Evolutionary conservation across 164 flowering plant genomes (phyloP).

Genomic region (Litsea cubeba): DNA sequence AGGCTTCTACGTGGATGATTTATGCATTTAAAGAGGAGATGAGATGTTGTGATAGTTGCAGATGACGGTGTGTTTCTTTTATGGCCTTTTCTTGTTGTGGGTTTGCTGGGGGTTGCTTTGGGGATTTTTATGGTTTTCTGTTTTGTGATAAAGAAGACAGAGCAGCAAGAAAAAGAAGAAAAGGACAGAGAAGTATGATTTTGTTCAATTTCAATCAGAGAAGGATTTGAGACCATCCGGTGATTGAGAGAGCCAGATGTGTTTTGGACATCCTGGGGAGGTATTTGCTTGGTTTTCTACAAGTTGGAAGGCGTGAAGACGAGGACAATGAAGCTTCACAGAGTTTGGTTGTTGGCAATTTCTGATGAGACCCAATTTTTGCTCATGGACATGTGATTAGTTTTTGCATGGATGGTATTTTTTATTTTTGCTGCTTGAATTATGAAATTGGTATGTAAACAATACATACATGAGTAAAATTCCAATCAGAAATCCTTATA

Average conservation of each 20-base stretch:
- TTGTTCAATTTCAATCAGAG: too few relatives aligned
- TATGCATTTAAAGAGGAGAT: constrained; percentile 15
- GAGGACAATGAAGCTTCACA: neutral
- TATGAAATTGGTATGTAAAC: too few relatives aligned
- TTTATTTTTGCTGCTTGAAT: too few relatives aligned
- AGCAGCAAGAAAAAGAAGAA: neutral
- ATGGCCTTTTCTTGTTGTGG: constrained; percentile 7
- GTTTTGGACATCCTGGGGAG: neutral
- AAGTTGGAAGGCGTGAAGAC: neutral
- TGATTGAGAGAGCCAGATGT: neutral
- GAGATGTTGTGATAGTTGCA: constrained; percentile 12
- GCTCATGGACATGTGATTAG: too few relatives aligned
- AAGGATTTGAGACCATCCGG: too few relatives aligned
- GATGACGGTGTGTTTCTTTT: constrained; percentile 13
- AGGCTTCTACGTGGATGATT: constrained; percentile 23
- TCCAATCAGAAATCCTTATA: too few relatives aligned
- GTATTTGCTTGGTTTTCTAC: neutral
- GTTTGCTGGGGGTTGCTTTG: neutral
- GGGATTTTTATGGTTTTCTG: too few relatives aligned
- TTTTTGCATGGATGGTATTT: too few relatives aligned
- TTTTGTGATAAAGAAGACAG: neutral
- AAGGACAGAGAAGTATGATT: neutral
- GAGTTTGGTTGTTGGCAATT: too few relatives aligned
- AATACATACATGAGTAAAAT: too few relatives aligned
- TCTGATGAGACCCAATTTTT: too few relatives aligned